Evolutionary conservation across 371 early-diverging fungal genomes (phyloP), one percentile per base, ranked within the genome.

Genomic region (Phascolomyces articulosus): DNA sequence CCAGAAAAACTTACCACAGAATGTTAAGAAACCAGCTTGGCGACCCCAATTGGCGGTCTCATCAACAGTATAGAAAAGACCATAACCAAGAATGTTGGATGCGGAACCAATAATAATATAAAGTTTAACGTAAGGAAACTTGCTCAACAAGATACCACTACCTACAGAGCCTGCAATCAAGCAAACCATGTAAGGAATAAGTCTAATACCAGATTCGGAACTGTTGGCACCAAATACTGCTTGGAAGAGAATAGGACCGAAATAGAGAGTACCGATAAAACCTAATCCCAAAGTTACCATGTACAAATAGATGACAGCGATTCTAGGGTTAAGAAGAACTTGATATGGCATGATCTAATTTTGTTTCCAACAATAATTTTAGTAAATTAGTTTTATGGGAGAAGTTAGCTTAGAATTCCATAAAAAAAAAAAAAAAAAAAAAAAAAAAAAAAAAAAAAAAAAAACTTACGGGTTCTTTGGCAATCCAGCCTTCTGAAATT

Each of bases 251-350:
- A 86, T 54, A 4, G 93, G 87, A 15, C 90, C 78, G 71, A 91
- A 91, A 69, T 89, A 95, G 15, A 92, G 66, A 18, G 88, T 79
- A 26, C 86, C 83, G 55, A 90, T 86, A 64, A 92, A 89, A 16
- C 83, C 72, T 47, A 91, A 84, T 24, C 95, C 95, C 27, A 89
- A 53, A 56, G 80, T 84, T 68, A 90, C 82, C 27, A 69, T 71
- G 34, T 69, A 63, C 28, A 59, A 29, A 29, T 49, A 63, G 29
- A 64, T 40, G 11, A 58, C 21, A 10, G 60, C 27, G 10, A 67
- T 26, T 0, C 41, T 44, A 0, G 67, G 67, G 28, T 67, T 58
- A 3, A 49, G 18, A 15, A 67, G 4, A 24, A 67, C 41, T 48
- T 67, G 20, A 16, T 34, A 23, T 16, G 67, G 67, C 18, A 67